Evolutionary conservation across 2,329 filamentous ascomycete genomes (phyloP).

Genomic region (Xylogone sp.): DNA sequence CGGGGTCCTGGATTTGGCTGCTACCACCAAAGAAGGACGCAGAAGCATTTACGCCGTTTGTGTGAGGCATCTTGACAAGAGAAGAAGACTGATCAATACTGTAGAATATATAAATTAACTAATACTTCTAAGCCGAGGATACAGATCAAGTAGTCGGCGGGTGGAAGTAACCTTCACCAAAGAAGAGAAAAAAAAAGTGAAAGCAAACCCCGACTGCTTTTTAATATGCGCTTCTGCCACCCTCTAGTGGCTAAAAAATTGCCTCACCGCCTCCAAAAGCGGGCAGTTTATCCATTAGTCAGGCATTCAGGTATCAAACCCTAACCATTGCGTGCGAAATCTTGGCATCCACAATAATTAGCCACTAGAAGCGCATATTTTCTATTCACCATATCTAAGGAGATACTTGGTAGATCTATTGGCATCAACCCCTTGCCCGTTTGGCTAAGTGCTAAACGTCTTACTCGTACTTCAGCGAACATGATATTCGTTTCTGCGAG

Average conservation of each 20-base stretch:
- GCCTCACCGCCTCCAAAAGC: conserved; percentile 3
- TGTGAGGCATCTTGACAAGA: conserved; percentile 61
- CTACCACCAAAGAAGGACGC: conserved; percentile 39
- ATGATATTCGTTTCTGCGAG: conserved; percentile 16
- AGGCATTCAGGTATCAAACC: neutral
- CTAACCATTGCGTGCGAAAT: neutral
- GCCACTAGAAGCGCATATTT: too few species aligned
- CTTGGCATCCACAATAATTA: neutral
- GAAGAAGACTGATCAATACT: conserved; percentile 27
- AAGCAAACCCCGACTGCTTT: too few species aligned
- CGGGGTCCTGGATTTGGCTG: conserved; percentile 63
- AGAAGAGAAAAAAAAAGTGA: conserved; percentile 38
- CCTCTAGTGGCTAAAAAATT: conserved; percentile 1
- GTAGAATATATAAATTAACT: conserved; percentile 18
- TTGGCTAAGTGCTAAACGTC: neutral
- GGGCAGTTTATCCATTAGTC: neutral
- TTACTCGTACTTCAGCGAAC: neutral
- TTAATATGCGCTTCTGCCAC: neutral
- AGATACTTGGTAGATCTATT: too few species aligned
- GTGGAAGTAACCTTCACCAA: conserved; percentile 56
- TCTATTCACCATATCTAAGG: too few species aligned
- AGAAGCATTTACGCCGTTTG: conserved; percentile 58
- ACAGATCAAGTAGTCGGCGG: conserved; percentile 50
- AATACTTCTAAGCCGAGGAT: conserved; percentile 30
- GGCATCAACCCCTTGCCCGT: neutral